Evolutionary conservation across 2,329 filamentous ascomycete genomes (phyloP).

Genomic region (Penicillium sp.): DNA sequence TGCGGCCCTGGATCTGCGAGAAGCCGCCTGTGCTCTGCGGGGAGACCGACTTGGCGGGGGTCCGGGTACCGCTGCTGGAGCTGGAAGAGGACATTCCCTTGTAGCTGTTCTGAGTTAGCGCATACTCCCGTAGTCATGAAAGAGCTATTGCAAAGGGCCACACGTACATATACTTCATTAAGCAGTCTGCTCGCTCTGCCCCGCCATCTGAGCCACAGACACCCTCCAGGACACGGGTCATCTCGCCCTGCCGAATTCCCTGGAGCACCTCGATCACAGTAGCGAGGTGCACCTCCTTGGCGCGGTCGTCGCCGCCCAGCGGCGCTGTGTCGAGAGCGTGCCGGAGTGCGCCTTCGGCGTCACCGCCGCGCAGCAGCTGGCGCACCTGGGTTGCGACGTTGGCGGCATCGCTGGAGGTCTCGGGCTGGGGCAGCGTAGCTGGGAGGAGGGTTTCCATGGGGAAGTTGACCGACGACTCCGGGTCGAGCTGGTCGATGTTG

Average conservation of each 20-base stretch:
- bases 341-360: conserved; percentile 80
- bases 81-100: conserved; percentile 72
- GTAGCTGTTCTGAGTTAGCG: conserved; percentile 58
- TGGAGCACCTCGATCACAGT: conserved; percentile 91
- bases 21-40: conserved; percentile 79
- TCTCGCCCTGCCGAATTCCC: conserved; percentile 93
- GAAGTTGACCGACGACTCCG: conserved; percentile 89
- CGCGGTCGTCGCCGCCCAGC: conserved; percentile 53
- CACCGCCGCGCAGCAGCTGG: conserved; percentile 81
- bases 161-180: conserved; percentile 96
- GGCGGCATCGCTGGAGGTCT: conserved; percentile 75
- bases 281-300: conserved; percentile 80
- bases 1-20: conserved; percentile 68
- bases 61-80: conserved; percentile 42
- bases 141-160: neutral
- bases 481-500: conserved; percentile 87
- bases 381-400: conserved; percentile 76
- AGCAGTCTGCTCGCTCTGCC: conserved; percentile 79
- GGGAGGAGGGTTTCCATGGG: conserved; percentile 80
- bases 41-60: conserved; percentile 55
- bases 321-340: conserved; percentile 83
- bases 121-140: neutral
- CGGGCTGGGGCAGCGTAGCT: conserved; percentile 64
- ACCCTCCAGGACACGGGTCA: conserved; percentile 80
- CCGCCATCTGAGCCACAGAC: conserved; percentile 78